Evolutionary conservation across 306 rosid genomes (phyloP).

Genomic region (Pachyrhizus erosus): DNA sequence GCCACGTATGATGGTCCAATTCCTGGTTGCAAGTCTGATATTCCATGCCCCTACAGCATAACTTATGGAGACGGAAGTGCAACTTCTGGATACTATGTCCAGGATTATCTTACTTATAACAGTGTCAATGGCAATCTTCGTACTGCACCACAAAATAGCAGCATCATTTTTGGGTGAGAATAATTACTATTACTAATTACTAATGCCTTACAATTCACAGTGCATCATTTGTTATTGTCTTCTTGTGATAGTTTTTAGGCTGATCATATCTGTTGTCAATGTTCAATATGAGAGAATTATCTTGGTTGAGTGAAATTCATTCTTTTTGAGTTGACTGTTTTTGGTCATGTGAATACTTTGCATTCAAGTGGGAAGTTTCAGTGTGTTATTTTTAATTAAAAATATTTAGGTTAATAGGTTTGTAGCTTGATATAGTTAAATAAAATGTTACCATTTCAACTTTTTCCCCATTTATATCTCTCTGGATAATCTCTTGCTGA

Average conservation of each 20-base stretch:
- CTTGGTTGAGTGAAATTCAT: not conserved
- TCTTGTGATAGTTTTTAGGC: not conserved
- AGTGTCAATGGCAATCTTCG: slow-evolving; percentile 67
- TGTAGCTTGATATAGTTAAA: slow-evolving; percentile 14
- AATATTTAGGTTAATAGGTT: slow-evolving; percentile 22
- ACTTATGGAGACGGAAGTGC: slow-evolving; percentile 93
- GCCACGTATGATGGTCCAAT: slow-evolving; percentile 64
- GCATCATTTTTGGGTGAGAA: slow-evolving; percentile 81
- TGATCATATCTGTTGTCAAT: slow-evolving; percentile 3
- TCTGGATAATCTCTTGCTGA: slow-evolving; percentile 34
- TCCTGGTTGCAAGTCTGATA: slow-evolving; percentile 65
- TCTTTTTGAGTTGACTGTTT: slow-evolving; percentile 23
- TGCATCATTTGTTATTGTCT: slow-evolving; percentile 17
- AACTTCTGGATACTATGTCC: slow-evolving; percentile 81
- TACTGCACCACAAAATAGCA: slow-evolving; percentile 65
- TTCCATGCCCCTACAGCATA: slow-evolving; percentile 71
- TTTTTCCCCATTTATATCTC: slow-evolving; percentile 17
- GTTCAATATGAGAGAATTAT: slow-evolving; percentile 32
- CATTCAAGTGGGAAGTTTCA: slow-evolving; percentile 20
- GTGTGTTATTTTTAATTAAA: slow-evolving; percentile 16
- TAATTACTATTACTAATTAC: not conserved
- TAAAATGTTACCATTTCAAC: not conserved
- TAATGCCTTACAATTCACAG: not conserved
- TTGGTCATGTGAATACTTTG: slow-evolving; percentile 25
- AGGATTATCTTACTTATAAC: slow-evolving; percentile 74